phyloP scores from a whole-genome alignment of 73 alveolate genomes.

The Chromera velia region DNA sequence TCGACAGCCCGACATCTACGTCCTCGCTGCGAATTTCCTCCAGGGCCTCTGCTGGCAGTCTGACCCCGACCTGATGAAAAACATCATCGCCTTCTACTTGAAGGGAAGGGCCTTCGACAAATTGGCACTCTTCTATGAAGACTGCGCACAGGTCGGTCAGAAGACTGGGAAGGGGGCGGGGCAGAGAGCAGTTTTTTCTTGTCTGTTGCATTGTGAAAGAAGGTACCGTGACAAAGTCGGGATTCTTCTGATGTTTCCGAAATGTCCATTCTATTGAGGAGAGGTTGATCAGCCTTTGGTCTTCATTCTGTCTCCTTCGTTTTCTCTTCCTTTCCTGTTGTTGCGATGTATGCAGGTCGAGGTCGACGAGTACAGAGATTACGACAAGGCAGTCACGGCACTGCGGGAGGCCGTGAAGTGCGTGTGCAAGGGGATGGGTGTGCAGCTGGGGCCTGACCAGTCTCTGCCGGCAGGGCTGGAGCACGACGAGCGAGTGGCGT shows the following conservation, averaged over 20 bases:
- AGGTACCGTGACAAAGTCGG: too few relatives aligned
- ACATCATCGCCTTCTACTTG: conserved; percentile 72
- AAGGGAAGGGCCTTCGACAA: conserved; percentile 78
- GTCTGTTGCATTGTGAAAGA: too few relatives aligned
- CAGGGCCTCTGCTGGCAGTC: conserved; percentile 80
- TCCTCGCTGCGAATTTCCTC: conserved; percentile 79
- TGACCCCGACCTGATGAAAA: conserved; percentile 73
- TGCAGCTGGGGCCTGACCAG: conserved; percentile 53
- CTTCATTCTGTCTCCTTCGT: too few relatives aligned
- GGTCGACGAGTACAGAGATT: conserved; percentile 82
- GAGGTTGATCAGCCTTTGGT: too few relatives aligned
- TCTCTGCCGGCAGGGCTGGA: conserved; percentile 15
- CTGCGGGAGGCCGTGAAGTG: conserved; percentile 69
- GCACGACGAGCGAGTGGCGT: not conserved
- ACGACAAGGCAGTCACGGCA: conserved; percentile 81
- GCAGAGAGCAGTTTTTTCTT: too few relatives aligned
- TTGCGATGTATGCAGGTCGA: too few relatives aligned
- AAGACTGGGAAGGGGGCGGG: not conserved
- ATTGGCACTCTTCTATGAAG: conserved; percentile 72
- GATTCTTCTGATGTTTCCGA: too few relatives aligned
- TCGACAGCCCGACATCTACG: conserved; percentile 74
- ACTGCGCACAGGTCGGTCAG: conserved; percentile 52
- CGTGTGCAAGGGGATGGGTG: conserved; percentile 55
- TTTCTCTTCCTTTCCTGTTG: too few relatives aligned
- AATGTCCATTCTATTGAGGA: too few relatives aligned